These are phyloP conservation scores for Aspergillus brunneoviolaceus DNA, from an alignment of 2,329 filamentous ascomycete genomes.

Conservation along the genomic window DNA sequence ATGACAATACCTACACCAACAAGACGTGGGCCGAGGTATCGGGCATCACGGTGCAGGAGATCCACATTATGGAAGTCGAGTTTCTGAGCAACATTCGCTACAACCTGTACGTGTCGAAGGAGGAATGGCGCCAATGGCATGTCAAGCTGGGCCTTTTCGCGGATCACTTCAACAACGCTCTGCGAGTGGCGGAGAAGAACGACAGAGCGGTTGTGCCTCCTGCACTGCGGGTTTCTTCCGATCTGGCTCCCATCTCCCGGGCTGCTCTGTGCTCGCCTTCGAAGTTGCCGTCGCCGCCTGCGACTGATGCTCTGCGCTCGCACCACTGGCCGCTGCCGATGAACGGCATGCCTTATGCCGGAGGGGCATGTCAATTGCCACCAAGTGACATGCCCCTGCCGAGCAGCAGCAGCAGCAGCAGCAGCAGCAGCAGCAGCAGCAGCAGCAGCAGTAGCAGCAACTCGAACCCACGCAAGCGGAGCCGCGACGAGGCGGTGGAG, in stretches of 20 bases:
- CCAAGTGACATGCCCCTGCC: constrained; percentile 22
- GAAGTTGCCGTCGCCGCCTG: constrained; percentile 39
- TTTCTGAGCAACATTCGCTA: constrained; percentile 99
- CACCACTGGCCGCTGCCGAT: constrained; percentile 31
- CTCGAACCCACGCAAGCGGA: constrained; percentile 55
- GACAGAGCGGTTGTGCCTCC: constrained; percentile 31
- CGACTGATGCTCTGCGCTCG: constrained; percentile 29
- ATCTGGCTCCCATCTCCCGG: constrained; percentile 33
- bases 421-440: too few relatives aligned
- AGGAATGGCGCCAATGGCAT: constrained; percentile 87
- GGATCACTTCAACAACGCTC: constrained; percentile 75
- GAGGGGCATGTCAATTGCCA: constrained; percentile 22
- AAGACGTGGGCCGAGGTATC: constrained; percentile 99
- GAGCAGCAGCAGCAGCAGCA: neutral
- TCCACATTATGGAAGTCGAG: constrained; percentile 99
- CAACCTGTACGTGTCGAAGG: constrained; percentile 79
- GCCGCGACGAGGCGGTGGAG: constrained; percentile 54
- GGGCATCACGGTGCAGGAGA: constrained; percentile 87
- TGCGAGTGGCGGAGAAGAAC: constrained; percentile 45
- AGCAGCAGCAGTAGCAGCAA: too few relatives aligned
- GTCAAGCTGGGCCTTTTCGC: constrained; percentile 77
- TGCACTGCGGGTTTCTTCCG: constrained; percentile 37
- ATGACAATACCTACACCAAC: constrained; percentile 99
- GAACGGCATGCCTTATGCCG: constrained; percentile 25
- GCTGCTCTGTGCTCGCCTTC: constrained; percentile 4